phyloP scores from a whole-genome alignment of 2,329 filamentous ascomycete genomes.

The Xylogone sp. region DNA sequence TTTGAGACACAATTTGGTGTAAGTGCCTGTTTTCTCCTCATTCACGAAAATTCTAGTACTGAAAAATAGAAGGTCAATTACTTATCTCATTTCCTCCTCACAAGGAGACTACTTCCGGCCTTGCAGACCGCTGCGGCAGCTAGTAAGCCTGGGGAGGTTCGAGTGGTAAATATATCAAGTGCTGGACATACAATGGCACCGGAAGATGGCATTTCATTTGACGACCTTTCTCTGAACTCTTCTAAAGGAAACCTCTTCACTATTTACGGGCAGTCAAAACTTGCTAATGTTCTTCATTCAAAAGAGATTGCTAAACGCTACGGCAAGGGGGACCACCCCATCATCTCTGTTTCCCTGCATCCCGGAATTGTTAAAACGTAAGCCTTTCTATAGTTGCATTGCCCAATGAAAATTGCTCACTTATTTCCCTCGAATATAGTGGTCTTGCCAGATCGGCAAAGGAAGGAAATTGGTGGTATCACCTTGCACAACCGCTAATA shows the following conservation, averaged over 20 bases:
- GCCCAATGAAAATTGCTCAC: no score
- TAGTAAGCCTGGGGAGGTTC: slow-evolving; percentile 16
- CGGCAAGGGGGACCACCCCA: background rate
- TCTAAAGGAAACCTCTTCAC: slow-evolving; percentile 2
- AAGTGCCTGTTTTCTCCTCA: background rate
- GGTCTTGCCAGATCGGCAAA: no score
- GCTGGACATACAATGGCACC: slow-evolving; percentile 7
- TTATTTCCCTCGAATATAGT: no score
- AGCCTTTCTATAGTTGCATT: background rate
- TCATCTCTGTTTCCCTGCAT: slow-evolving; percentile 10
- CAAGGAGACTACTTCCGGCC: slow-evolving; percentile 26
- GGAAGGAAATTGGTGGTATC: no score
- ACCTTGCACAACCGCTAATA: slow-evolving; percentile 6
- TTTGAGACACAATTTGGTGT: slow-evolving; percentile 24
- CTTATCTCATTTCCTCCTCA: slow-evolving; percentile 28
- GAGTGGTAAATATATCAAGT: slow-evolving; percentile 14
- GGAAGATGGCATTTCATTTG: slow-evolving; percentile 10
- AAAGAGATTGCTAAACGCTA: slow-evolving; percentile 9
- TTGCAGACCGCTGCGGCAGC: slow-evolving; percentile 20
- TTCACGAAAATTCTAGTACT: background rate
- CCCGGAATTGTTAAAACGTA: slow-evolving; percentile 14
- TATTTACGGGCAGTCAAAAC: slow-evolving; percentile 17
- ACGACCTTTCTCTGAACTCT: slow-evolving; percentile 15
- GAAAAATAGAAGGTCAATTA: slow-evolving; percentile 17
- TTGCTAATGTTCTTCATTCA: slow-evolving; percentile 13